phyloP scores from a whole-genome alignment of 208 protist species.

The Crithidia sp. region DNA sequence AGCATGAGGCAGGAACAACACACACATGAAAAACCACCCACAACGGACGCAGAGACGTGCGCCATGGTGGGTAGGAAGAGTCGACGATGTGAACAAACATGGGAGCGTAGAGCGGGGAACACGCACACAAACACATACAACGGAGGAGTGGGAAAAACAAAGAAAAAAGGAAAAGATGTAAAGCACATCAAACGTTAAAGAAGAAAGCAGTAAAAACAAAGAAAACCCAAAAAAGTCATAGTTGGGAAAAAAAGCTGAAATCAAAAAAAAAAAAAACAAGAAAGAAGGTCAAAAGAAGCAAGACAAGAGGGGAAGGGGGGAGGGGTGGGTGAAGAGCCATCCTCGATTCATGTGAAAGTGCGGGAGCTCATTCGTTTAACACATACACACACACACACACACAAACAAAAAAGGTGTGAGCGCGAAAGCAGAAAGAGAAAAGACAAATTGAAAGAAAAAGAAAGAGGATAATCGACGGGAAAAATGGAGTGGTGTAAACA shows the following conservation, averaged over 20 bases:
- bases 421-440: background rate
- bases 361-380: background rate
- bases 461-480: no score
- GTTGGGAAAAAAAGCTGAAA: background rate
- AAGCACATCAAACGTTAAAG: background rate
- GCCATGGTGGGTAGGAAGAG: no score
- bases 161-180: background rate
- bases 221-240: slow-evolving; percentile 1
- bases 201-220: background rate
- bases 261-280: slow-evolving; percentile 2
- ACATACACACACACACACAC: background rate
- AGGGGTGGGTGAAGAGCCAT: no score
- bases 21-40: no score
- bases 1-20: no score
- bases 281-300: background rate
- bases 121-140: no score
- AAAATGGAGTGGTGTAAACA: no score
- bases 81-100: no score
- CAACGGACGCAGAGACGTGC: no score
- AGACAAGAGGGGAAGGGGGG: no score
- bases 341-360: no score
- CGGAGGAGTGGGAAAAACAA: background rate
- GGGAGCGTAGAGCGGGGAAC: no score
- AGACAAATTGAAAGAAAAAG: background rate
- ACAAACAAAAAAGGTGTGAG: background rate